Base-by-base conservation (phyloP, 129 eudicot species). In the Apium graveolens region DNA sequence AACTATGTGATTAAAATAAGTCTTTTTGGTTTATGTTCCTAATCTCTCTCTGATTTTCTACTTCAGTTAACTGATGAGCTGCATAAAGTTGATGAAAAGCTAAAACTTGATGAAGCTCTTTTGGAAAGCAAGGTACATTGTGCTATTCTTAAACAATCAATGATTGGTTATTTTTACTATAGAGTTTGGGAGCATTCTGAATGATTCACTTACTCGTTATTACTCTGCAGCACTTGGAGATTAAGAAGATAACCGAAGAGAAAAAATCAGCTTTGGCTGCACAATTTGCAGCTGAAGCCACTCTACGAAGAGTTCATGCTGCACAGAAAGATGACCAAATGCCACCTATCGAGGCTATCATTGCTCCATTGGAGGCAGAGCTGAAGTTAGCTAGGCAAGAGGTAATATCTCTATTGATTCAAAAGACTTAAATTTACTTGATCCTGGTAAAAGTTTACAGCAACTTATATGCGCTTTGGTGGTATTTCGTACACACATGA, bases 251-350 rank as follows among this genome's bases (percentile, higher is more conserved):
- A 79, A 89, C 83, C 48, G 98, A 93, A 78, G 97, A 93, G 86
- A 93, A 86, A 81, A 93, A 91, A 74, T 89, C 91, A 74, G 93
- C 96, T 73, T 68, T 93, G 74, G 91, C 96, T 70, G 97, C 98
- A 73, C 98, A 93, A 86, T 93, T 80, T 86, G 98, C 97, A 70
- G 97, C 98, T 37, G 98, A 93, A 85, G 97, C 98, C 78, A 89
- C 98, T 31, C 96, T 93, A 81, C 86, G 98, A 81, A 92, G 98
- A 86, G 96, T 93, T 73, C 98, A 93, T 82, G 96, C 93, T 55
- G 97, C 98, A 5, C 97, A 91, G 53, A 93, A 93, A 82, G 98
- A 93, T 62, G 97, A 93, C 53, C 93, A 93, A 76, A 88, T 93
- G 90, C 98, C 98, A 70, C 98, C 96, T 11, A 88, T 93, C 51